phyloP scores from a whole-genome alignment of 306 rosid genomes.

The Ormosia emarginata region DNA sequence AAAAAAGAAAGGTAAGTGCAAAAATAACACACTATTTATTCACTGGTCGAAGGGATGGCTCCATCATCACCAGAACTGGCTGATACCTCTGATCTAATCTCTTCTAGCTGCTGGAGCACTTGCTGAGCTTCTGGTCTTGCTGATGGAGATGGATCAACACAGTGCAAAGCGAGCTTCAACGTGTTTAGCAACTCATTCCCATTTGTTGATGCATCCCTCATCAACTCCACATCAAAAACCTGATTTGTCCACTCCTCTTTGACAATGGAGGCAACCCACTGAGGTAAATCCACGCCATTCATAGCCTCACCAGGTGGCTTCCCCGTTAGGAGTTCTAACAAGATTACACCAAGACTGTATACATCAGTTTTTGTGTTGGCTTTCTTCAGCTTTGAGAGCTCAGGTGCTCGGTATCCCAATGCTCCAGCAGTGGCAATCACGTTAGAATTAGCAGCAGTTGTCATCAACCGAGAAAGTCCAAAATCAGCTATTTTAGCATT shows the following conservation, averaged over 20 bases:
- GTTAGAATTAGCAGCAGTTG: conserved; percentile 75
- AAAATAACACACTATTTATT: conserved; percentile 7
- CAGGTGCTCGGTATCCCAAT: conserved; percentile 86
- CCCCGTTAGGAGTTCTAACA: conserved; percentile 89
- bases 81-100: conserved; percentile 58
- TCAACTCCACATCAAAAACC: conserved; percentile 83
- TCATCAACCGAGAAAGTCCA: conserved; percentile 79
- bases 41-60: conserved; percentile 55
- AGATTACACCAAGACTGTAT: conserved; percentile 92
- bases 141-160: conserved; percentile 97
- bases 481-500: conserved; percentile 71
- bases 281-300: conserved; percentile 91
- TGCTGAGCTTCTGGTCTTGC: conserved; percentile 75
- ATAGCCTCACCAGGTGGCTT: conserved; percentile 84
- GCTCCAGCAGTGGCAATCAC: conserved; percentile 88
- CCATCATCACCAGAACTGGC: conserved; percentile 57
- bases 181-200: conserved; percentile 86
- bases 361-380: conserved; percentile 79
- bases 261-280: conserved; percentile 96
- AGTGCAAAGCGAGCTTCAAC: conserved; percentile 84
- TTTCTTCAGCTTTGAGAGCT: conserved; percentile 82
- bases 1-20: background rate
- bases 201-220: conserved; percentile 69
- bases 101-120: conserved; percentile 79
- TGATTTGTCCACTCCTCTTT: conserved; percentile 98